Evolutionary conservation across 2,329 filamentous ascomycete species (phyloP), one percentile per base, ranked within the genome.

Genomic region (Fusarium odoratissimum): DNA sequence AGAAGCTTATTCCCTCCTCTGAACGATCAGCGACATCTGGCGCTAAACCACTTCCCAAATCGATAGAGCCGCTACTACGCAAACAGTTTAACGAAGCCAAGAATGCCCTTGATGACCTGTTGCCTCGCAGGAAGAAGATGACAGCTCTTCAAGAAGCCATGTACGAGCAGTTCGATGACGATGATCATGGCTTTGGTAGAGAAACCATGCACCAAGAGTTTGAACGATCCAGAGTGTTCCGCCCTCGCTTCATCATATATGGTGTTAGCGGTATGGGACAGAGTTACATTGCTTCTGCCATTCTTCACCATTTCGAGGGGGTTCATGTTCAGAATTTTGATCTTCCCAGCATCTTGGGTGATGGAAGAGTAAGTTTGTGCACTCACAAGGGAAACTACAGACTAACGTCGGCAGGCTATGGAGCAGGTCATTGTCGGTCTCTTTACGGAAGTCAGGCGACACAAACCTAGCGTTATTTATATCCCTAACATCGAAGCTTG

Each of bases 311-410:
- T 79, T 92, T 99, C 60, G 96, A 99, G 82, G 94, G 95, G 31
- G 88, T 98, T 5, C 95, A 98, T 82, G 93, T 99, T 6, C 95
- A 98, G 80, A 95, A 93, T 60, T 97, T 99, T 80, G 97, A 98
- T 81, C 87, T 99, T 64, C 91, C 95, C 1, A 96, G 93, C 21
- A 86, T 99, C 63, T 87, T 97, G 66, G 94, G 92, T 64, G 96
- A 99, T 79, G 91, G 93, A 70, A 90, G 94, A 75, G 91, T 91
- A 85, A 83, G 88, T 83, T 28, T 68, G 33, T 44, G 5, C 30
- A 8, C 30, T n/a, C 8, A 17, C 38, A 33, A n/a, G 35, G 6
- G 37, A 30, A 17, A 16, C 38, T 23, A 30, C 25, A 49, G 71
- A 58, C 77, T 80, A 67, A 80, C 73, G 17, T 17, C 35, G 38